These are phyloP conservation scores for Clitopilus passeckerianus DNA, from an alignment of 768 basidiomycete species.

Conservation along the genomic window DNA sequence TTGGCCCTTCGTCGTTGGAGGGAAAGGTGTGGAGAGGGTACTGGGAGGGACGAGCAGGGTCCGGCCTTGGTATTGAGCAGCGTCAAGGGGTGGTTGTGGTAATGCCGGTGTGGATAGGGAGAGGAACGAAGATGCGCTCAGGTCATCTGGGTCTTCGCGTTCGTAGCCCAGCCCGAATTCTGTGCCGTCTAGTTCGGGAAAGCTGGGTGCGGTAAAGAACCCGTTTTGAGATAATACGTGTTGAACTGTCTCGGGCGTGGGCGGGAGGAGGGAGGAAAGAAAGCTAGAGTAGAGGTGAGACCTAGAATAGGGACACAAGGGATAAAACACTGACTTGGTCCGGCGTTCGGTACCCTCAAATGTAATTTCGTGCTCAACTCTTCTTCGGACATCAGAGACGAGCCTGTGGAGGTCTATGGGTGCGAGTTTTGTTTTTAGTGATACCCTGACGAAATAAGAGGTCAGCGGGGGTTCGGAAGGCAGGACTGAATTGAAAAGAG, in stretches of 20 bases:
- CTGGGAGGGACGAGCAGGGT: neutral
- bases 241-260: conserved; percentile 64
- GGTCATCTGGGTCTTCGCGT: neutral
- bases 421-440: conserved; percentile 73
- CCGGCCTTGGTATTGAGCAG: neutral
- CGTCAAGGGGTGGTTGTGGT: neutral
- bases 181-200: conserved; percentile 1
- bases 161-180: neutral
- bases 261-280: conserved; percentile 68
- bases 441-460: conserved; percentile 48
- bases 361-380: conserved; percentile 69
- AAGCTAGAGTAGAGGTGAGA: conserved; percentile 41
- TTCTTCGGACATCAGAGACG: conserved; percentile 66
- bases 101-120: neutral
- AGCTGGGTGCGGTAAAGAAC: conserved; percentile 22
- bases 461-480: neutral
- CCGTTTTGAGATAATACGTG: conserved; percentile 70
- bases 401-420: conserved; percentile 64
- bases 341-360: conserved; percentile 54
- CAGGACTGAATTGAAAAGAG: neutral
- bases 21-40: conserved; percentile 7
- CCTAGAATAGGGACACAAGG: neutral
- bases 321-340: conserved; percentile 40
- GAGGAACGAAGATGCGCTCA: neutral
- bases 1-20: neutral